Percentiles rank a stretch among this genome's conserved stretches.
Evolutionary conservation across 495 filamentous ascomycete species (phyloP).

Genomic region (Terfezia claveryi): DNA sequence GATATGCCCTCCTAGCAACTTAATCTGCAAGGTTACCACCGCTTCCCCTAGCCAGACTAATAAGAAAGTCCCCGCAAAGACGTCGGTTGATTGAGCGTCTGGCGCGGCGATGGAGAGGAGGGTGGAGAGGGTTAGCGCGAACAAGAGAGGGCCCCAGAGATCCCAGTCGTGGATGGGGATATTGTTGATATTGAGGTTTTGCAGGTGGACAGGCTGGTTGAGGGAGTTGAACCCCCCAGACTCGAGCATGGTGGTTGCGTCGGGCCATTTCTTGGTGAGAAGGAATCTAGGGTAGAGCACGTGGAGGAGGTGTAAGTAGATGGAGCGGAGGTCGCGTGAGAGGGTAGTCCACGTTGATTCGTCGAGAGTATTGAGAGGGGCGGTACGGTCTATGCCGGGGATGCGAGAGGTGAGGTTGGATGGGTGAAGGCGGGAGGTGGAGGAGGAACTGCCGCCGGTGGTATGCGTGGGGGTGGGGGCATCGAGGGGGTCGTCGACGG

Average conservation of each 20-base stretch:
- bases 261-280: constrained; percentile 33
- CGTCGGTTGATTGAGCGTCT: constrained; percentile 48
- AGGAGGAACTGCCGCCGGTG: constrained; percentile 30
- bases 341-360: constrained; percentile 92
- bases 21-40: constrained; percentile 95
- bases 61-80: constrained; percentile 90
- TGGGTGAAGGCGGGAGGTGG: constrained; percentile 30
- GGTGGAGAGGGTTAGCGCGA: constrained; percentile 69
- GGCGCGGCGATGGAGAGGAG: constrained; percentile 41
- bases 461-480: constrained; percentile 4
- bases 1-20: constrained; percentile 93
- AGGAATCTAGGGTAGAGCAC: constrained; percentile 95
- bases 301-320: constrained; percentile 94
- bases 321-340: constrained; percentile 68
- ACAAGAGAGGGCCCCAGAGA: constrained; percentile 84
- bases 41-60: constrained; percentile 94
- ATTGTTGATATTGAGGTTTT: too few relatives aligned
- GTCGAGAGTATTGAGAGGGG: constrained; percentile 83
- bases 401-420: constrained; percentile 84
- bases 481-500: constrained; percentile 66
- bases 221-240: constrained; percentile 33
- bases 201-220: constrained; percentile 10
- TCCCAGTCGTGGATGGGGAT: constrained; percentile 34
- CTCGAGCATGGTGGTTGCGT: constrained; percentile 34
- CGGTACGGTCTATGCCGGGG: constrained; percentile 82